phyloP scores from a whole-genome alignment of 495 filamentous ascomycete genomes.

The Parmelia sp. region DNA sequence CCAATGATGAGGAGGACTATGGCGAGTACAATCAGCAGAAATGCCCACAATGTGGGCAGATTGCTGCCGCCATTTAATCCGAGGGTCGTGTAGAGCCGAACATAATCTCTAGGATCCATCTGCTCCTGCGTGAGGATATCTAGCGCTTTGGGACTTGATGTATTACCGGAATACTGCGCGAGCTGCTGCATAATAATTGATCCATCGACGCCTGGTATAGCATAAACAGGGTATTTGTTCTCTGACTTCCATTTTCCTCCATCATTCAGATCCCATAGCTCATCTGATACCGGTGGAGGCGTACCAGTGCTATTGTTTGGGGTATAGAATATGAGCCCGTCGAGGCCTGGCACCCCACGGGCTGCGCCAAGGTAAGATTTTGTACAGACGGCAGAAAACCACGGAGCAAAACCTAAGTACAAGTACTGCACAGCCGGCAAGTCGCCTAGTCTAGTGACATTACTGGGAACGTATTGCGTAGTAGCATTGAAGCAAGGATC shows the following conservation, averaged over 20 bases:
- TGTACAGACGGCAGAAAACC: constrained; percentile 67
- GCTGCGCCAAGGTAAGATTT: constrained; percentile 61
- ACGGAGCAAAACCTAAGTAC: constrained; percentile 82
- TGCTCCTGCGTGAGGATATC: constrained; percentile 42
- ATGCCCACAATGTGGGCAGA: constrained; percentile 72
- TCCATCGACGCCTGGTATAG: constrained; percentile 63
- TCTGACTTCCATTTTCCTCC: constrained; percentile 54
- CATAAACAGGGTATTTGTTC: constrained; percentile 74
- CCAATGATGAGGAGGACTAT: constrained; percentile 61
- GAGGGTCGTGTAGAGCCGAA: constrained; percentile 58
- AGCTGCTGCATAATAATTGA: constrained; percentile 62
- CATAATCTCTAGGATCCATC: constrained; percentile 39
- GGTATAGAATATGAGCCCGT: constrained; percentile 62
- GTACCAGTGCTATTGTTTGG: constrained; percentile 49
- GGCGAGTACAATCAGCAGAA: constrained; percentile 72
- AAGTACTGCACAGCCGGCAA: constrained; percentile 50
- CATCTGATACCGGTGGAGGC: constrained; percentile 55
- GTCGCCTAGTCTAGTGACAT: constrained; percentile 64
- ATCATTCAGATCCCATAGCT: constrained; percentile 62
- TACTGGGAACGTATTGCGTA: constrained; percentile 55
- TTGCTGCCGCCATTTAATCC: constrained; percentile 38
- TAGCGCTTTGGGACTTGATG: constrained; percentile 53
- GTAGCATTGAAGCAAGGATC: constrained; percentile 57
- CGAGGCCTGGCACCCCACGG: constrained; percentile 36
- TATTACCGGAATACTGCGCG: constrained; percentile 65